Percentiles rank a stretch among this genome's conserved stretches.
Evolutionary conservation across 2,329 filamentous ascomycete species (phyloP).

Genomic region (Dichotomopilus funicola): DNA sequence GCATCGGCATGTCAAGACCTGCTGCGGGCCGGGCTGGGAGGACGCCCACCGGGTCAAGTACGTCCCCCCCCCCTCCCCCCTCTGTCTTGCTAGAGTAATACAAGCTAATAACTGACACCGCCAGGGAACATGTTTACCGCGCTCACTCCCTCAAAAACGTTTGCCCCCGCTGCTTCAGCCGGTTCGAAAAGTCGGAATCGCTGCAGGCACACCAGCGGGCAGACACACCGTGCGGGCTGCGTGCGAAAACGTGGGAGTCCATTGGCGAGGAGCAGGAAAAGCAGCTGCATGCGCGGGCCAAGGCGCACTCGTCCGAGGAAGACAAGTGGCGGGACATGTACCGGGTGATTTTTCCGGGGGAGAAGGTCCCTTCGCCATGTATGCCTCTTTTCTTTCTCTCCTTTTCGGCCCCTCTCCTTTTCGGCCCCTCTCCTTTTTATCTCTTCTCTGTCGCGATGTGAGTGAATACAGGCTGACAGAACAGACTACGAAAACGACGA

Average conservation of each 20-base stretch:
- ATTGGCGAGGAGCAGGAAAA: constrained; percentile 41
- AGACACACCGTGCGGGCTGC: constrained; percentile 34
- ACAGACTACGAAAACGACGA: constrained; percentile 29
- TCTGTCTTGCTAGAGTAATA: background rate
- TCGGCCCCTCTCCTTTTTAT: background rate
- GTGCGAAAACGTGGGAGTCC: constrained; percentile 39
- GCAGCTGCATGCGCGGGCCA: constrained; percentile 19
- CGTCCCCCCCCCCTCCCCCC: background rate
- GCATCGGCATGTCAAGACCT: constrained; percentile 21
- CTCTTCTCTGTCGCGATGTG: background rate
- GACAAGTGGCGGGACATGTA: constrained; percentile 25
- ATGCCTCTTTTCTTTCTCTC: constrained; percentile 1
- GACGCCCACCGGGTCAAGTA: constrained; percentile 26
- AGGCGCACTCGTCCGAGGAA: constrained; percentile 14
- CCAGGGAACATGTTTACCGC: constrained; percentile 27
- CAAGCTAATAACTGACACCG: background rate
- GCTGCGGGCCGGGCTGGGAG: constrained; percentile 23
- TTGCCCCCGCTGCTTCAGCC: constrained; percentile 25
- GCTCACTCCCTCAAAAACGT: constrained; percentile 22
- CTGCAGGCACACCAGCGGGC: constrained; percentile 24
- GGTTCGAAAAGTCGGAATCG: constrained; percentile 20
- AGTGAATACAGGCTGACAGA: background rate
- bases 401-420: background rate
- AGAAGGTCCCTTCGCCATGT: constrained; percentile 21
- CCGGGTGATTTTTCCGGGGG: constrained; percentile 20